phyloP scores from a whole-genome alignment of 305 asterid genomes.

The Fraxinus platypoda region DNA sequence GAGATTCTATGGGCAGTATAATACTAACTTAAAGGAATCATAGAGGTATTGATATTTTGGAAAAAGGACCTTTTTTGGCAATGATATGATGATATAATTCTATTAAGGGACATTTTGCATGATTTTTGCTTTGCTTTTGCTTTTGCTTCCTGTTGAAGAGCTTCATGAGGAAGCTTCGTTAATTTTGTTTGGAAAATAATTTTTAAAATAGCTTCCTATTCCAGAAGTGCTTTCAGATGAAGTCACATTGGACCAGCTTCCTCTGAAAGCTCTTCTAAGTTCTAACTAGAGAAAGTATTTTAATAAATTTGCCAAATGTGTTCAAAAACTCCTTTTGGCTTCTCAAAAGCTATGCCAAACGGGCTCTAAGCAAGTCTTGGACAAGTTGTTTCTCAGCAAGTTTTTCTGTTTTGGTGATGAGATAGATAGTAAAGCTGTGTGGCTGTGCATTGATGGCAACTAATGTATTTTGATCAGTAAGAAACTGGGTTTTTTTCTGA shows the following conservation, averaged over 20 bases:
- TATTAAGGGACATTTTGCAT: background rate
- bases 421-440: background rate
- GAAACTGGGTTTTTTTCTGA: background rate
- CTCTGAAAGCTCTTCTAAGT: too few relatives aligned
- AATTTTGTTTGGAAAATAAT: too few relatives aligned
- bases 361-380: background rate
- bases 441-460: background rate
- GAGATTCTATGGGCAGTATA: background rate
- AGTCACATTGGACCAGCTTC: too few relatives aligned
- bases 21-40: background rate
- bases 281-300: too few relatives aligned
- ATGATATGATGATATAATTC: background rate
- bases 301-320: too few relatives aligned
- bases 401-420: background rate
- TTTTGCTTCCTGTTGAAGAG: too few relatives aligned
- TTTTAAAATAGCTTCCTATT: too few relatives aligned
- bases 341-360: too few relatives aligned
- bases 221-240: too few relatives aligned
- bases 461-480: background rate
- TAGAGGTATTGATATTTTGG: background rate
- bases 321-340: too few relatives aligned
- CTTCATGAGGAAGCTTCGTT: too few relatives aligned
- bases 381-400: background rate
- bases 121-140: background rate
- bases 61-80: background rate